Percentiles rank a stretch among this genome's conserved stretches.
These are phyloP conservation scores for Fusarium sp. DNA, from an alignment of 2,329 filamentous ascomycete species.

Conservation along the genomic window DNA sequence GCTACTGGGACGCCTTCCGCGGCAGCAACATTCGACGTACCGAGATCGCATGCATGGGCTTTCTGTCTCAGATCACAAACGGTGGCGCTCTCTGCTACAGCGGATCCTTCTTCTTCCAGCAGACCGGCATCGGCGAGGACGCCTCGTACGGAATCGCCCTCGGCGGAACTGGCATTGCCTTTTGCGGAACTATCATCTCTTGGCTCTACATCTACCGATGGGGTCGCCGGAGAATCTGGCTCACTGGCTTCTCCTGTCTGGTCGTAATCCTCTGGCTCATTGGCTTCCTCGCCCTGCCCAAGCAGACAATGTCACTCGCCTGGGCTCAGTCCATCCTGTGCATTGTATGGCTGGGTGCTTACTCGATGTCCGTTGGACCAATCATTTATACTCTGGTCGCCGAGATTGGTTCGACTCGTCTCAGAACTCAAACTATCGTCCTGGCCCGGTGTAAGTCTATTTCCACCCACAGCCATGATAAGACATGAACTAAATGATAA, in stretches of 20 bases:
- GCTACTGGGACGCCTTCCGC: slow-evolving; percentile 64
- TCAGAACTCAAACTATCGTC: slow-evolving; percentile 61
- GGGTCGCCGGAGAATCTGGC: slow-evolving; percentile 61
- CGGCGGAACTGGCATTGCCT: slow-evolving; percentile 60
- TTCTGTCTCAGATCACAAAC: slow-evolving; percentile 60
- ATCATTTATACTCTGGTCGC: slow-evolving; percentile 62
- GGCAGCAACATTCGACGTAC: slow-evolving; percentile 64
- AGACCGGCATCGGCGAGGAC: slow-evolving; percentile 58
- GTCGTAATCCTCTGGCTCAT: slow-evolving; percentile 60
- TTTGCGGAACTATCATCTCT: slow-evolving; percentile 60
- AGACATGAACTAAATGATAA: background rate
- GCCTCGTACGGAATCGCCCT: slow-evolving; percentile 60
- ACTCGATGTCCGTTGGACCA: slow-evolving; percentile 61
- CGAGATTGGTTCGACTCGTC: slow-evolving; percentile 60
- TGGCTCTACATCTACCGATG: slow-evolving; percentile 61
- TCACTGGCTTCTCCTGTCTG: slow-evolving; percentile 57
- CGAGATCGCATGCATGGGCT: slow-evolving; percentile 61
- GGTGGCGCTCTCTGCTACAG: slow-evolving; percentile 60
- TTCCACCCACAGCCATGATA: background rate
- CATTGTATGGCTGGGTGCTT: slow-evolving; percentile 62
- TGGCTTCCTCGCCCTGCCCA: slow-evolving; percentile 58
- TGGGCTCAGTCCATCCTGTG: slow-evolving; percentile 61
- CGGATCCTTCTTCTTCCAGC: slow-evolving; percentile 64
- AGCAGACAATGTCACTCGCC: slow-evolving; percentile 54
- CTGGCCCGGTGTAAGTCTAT: slow-evolving; percentile 51